Percentiles rank a stretch among this genome's conserved stretches.
These are phyloP conservation scores for Thelonectria discophora DNA, from an alignment of 2,329 filamentous ascomycete genomes.

Conservation along the genomic window DNA sequence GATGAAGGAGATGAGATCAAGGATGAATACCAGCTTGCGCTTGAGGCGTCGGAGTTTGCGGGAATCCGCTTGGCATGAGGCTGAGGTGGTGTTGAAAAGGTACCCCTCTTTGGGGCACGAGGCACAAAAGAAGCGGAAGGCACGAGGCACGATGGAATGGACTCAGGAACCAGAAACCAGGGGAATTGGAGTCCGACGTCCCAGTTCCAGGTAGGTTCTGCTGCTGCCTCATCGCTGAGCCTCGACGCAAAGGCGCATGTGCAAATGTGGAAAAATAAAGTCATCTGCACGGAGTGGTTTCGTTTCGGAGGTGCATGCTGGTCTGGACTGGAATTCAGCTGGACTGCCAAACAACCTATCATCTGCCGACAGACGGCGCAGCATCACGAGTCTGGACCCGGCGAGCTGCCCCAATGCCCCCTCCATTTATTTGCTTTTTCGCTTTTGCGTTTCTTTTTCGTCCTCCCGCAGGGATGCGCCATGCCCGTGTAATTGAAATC, in stretches of 20 bases:
- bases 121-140: background rate
- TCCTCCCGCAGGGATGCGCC: constrained; percentile 15
- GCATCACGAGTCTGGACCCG: constrained; percentile 15
- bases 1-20: background rate
- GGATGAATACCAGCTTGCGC: background rate
- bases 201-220: background rate
- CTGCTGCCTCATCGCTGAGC: background rate
- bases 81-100: background rate
- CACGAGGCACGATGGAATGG: background rate
- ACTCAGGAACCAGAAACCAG: constrained; percentile 2
- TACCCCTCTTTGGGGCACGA: background rate
- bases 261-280: background rate
- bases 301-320: too few relatives aligned
- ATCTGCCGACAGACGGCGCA: constrained; percentile 12
- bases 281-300: background rate
- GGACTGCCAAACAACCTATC: too few relatives aligned
- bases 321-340: constrained; percentile 9
- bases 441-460: constrained; percentile 5
- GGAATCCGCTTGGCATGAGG: background rate
- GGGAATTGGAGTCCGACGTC: background rate
- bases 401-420: constrained; percentile 25
- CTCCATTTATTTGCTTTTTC: constrained; percentile 30
- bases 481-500: constrained; percentile 7
- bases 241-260: background rate
- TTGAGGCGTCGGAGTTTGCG: constrained; percentile 12